Base-by-base conservation (phyloP, 176 grass and related monocot species). In the Pontederia crassipes region DNA sequence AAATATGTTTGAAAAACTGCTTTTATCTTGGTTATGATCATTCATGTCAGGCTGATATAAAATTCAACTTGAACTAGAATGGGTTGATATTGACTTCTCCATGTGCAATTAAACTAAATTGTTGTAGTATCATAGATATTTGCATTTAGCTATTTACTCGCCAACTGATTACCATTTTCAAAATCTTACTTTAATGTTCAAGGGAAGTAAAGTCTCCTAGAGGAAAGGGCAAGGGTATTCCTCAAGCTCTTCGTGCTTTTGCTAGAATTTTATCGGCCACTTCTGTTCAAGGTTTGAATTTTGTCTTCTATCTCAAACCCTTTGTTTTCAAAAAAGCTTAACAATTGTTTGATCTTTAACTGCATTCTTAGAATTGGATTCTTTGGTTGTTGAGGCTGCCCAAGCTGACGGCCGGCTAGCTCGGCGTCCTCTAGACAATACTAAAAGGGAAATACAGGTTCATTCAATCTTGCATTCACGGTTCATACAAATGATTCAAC, bases 391-490 rank as follows among this genome's bases (percentile, higher is more conserved):
- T 32, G 72, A 95, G 64, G 75, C 80, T 54, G 67, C 77, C 80
- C 66, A 73, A 84, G 73, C 45, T 77, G 90, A 95, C 74, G 80
- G 83, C 48, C 78, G 86, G 69, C 64, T 95, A 58, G 90, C 86
- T 46, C 80, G 86, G 48, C 65, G 53, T n/a, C 74, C 86, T 71
- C 63, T 89, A 59, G 81, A 76, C 75, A 78, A 80, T 74, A 71
- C 0, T 17, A 66, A 86, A 49, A 72, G 63, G 74, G 86, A 95
- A 70, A 76, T 84, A 46, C 67, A 83, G 46, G 77, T 80, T 67
- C 86, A 95, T 77, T 48, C 10, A 62, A 77, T 74, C 66, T 69
- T 89, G 74, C 81, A 83, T 51, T 50, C 59, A 9, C 77, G 72
- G 55, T 46, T 95, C 10, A 26, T 81, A 11, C 49, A 50, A 46